Evolutionary conservation across 2,329 filamentous ascomycete species (phyloP), one percentile per base, ranked within the genome.

Genomic region (Rhexocercosporidium sp.): DNA sequence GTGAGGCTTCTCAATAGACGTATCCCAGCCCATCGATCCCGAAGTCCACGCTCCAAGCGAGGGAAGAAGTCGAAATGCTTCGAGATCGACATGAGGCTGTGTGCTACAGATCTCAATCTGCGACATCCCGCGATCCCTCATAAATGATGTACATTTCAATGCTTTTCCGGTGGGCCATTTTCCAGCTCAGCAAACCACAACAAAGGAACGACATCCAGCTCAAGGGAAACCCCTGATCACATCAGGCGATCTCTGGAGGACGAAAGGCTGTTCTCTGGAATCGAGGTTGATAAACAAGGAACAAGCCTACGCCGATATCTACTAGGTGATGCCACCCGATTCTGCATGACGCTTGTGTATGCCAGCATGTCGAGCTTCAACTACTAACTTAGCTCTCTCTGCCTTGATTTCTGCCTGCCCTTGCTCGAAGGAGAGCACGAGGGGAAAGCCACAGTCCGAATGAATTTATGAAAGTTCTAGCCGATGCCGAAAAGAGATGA

Each of bases 81-180:
- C 57, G 25, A 46, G 57, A 60, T 60, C 57, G 57, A 60, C 57
- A 47, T 47, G 39, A 31, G 57, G 41, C 41, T 31, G 41, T 31
- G 41, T 46, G 39, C 39, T 9, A 29, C 57, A 60, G 57, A 60
- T 60, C 39, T 39, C 25, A 59, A 60, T 47, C 57, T 60, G 57
- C 57, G 31, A 31, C 57, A 34, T 60, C 57, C 57, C 57, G 41
- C 27, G 18, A 3, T 31, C 27, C 57, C 25, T 25, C 39, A 20
- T 60, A 29, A 31, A 47, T 60, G 80, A 57, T 37, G n/a, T 25
- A 57, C 31, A 57, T 11, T 22, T 18, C 31, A 22, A 12, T 39
- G 12, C 31, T 51, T 57, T 39, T 37, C 20, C 54, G 9, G 5
- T 4, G n/a, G 20, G 34, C 16, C 31, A 14, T 3, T 9, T 27